Conservation (phyloP, 805 yeast genomes). For the Lachancea nothofagi region DNA sequence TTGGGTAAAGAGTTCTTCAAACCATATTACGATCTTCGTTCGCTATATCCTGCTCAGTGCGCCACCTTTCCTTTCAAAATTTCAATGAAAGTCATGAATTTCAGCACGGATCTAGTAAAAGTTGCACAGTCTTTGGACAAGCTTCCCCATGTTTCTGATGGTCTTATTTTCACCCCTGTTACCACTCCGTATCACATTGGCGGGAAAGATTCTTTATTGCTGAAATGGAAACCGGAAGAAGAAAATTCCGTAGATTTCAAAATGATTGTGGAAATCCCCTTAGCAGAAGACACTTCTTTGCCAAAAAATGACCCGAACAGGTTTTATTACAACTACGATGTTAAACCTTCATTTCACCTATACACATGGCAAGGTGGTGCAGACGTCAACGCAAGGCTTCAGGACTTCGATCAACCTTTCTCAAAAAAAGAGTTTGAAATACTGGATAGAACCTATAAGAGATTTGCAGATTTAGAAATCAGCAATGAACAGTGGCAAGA, state of each 20-base stretch:
- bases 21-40: slow-evolving; percentile 72
- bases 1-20: slow-evolving; percentile 72
- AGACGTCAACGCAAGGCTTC: slow-evolving; percentile 29
- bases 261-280: slow-evolving; percentile 42
- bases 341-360: slow-evolving; percentile 63
- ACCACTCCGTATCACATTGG: slow-evolving; percentile 83
- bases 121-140: slow-evolving; percentile 67
- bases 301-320: slow-evolving; percentile 58
- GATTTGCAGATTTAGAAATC: slow-evolving; percentile 59
- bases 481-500: slow-evolving; percentile 75
- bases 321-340: slow-evolving; percentile 75
- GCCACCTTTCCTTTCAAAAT: slow-evolving; percentile 78
- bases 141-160: slow-evolving; percentile 86
- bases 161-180: slow-evolving; percentile 87
- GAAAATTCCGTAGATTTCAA: slow-evolving; percentile 92
- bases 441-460: slow-evolving; percentile 47
- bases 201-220: slow-evolving; percentile 67
- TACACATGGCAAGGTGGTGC: slow-evolving; percentile 72
- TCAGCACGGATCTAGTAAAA: slow-evolving; percentile 68
- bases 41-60: slow-evolving; percentile 65
- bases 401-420: slow-evolving; percentile 30
- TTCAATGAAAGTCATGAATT: slow-evolving; percentile 82
- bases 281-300: slow-evolving; percentile 30
- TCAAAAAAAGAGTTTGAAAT: slow-evolving; percentile 29
- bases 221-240: slow-evolving; percentile 97